Percentiles rank a stretch among this genome's conserved stretches.
Evolutionary conservation across 2,329 filamentous ascomycete genomes (phyloP).

Genomic region (Aureobasidium leucospermi): DNA sequence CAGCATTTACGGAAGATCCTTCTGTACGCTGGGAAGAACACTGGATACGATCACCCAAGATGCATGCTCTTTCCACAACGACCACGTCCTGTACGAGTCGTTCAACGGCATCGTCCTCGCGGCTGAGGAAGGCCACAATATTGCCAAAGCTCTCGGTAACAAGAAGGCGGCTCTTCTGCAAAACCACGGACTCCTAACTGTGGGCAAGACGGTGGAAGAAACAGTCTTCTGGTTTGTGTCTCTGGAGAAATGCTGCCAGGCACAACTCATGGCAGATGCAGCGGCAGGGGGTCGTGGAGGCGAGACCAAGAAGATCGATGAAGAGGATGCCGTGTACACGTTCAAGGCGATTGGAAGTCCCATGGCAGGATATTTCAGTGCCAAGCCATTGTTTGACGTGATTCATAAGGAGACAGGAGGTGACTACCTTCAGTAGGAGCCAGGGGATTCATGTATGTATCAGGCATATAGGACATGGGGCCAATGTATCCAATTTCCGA

Average conservation of each 20-base stretch:
- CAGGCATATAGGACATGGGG: neutral
- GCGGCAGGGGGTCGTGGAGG: slow-evolving; percentile 56
- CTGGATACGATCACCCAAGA: slow-evolving; percentile 41
- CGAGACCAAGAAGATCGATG: slow-evolving; percentile 58
- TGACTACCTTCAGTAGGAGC: slow-evolving; percentile 42
- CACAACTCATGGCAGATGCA: slow-evolving; percentile 47
- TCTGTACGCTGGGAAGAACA: slow-evolving; percentile 35
- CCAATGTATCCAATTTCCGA: neutral
- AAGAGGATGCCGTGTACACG: slow-evolving; percentile 62
- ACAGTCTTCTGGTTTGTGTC: slow-evolving; percentile 36
- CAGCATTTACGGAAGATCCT: slow-evolving; percentile 38
- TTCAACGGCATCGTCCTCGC: slow-evolving; percentile 43
- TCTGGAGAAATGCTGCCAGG: slow-evolving; percentile 35
- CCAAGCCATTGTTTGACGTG: slow-evolving; percentile 64
- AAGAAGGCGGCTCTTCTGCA: slow-evolving; percentile 36
- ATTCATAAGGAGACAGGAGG: slow-evolving; percentile 54
- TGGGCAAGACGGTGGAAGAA: slow-evolving; percentile 35
- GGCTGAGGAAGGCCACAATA: slow-evolving; percentile 37
- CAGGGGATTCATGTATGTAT: neutral
- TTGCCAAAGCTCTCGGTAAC: slow-evolving; percentile 34
- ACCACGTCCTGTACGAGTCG: slow-evolving; percentile 32
- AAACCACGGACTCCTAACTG: slow-evolving; percentile 41
- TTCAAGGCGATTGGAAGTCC: slow-evolving; percentile 57
- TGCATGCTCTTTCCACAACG: slow-evolving; percentile 35
- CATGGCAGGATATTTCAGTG: slow-evolving; percentile 61